Conservation (phyloP, 768 basidiomycete species). For the Naganishia friedmannii region DNA sequence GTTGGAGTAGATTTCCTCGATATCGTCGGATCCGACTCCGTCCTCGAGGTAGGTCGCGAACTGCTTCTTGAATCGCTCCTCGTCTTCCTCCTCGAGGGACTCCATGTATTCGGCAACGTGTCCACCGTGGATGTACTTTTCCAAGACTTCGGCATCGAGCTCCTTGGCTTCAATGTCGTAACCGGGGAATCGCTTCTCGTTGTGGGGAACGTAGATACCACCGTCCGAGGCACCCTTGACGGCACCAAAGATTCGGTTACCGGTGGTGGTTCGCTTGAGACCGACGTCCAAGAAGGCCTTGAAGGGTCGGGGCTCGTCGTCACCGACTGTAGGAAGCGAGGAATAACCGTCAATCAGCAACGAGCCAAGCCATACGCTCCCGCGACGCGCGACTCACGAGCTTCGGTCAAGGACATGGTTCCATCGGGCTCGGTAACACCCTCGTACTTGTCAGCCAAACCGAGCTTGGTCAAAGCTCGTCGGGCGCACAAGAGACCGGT, state of each 20-base stretch:
- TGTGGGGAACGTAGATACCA: constrained; percentile 96
- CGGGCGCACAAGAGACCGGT: constrained; percentile 93
- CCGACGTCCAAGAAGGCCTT: constrained; percentile 98
- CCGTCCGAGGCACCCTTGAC: constrained; percentile 98
- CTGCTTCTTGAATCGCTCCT: constrained; percentile 98
- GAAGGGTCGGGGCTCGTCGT: constrained; percentile 97
- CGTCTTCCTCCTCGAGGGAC: constrained; percentile 97
- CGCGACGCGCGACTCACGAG: constrained; percentile 46
- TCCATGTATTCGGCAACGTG: constrained; percentile 99
- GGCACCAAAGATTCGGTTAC: constrained; percentile 94
- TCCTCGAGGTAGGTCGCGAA: constrained; percentile 93
- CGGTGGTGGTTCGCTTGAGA: constrained; percentile 94
- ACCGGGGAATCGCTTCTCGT: constrained; percentile 95
- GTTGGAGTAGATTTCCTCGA: constrained; percentile 90
- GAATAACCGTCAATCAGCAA: too few species aligned
- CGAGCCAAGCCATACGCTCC: too few species aligned
- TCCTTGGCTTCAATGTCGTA: constrained; percentile 89
- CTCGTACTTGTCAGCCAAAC: constrained; percentile 96
- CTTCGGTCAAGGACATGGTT: constrained; percentile 74
- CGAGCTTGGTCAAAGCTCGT: constrained; percentile 89
- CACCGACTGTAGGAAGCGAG: constrained; percentile 58
- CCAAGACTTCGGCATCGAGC: constrained; percentile 87
- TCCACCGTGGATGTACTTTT: constrained; percentile 96
- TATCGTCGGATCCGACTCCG: constrained; percentile 90
- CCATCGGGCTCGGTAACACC: constrained; percentile 90